A percentile compares a stretch with the other conserved stretches of the same genome.
These are phyloP conservation scores for Botrytis tulipae DNA, from an alignment of 2,329 filamentous ascomycete genomes.

Conservation along the genomic window DNA sequence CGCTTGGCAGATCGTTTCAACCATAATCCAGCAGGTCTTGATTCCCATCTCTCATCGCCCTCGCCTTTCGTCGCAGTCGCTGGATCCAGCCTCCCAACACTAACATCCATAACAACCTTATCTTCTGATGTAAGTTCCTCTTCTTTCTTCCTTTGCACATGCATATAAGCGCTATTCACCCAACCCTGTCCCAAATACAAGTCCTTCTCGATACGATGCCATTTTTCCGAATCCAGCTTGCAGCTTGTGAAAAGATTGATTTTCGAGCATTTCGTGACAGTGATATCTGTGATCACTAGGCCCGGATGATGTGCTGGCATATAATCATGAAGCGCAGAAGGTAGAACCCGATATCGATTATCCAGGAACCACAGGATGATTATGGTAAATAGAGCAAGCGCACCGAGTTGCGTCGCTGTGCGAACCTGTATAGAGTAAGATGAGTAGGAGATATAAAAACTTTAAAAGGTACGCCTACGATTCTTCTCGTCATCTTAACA, in stretches of 20 bases:
- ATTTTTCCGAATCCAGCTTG: slow-evolving; percentile 55
- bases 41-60: slow-evolving; percentile 62
- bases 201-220: slow-evolving; percentile 71
- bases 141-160: slow-evolving; percentile 68
- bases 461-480: slow-evolving; percentile 28
- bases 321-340: slow-evolving; percentile 64
- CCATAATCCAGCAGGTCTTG: slow-evolving; percentile 66
- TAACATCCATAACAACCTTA: slow-evolving; percentile 62
- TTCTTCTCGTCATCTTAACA: slow-evolving; percentile 39
- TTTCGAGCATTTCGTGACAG: slow-evolving; percentile 60
- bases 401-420: slow-evolving; percentile 38
- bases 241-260: slow-evolving; percentile 60
- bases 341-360: slow-evolving; percentile 66
- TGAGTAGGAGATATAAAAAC: slow-evolving; percentile 17
- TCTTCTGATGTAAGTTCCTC: slow-evolving; percentile 64
- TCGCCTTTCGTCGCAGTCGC: slow-evolving; percentile 49
- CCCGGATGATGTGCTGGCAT: slow-evolving; percentile 67
- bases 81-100: slow-evolving; percentile 61
- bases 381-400: slow-evolving; percentile 47
- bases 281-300: slow-evolving; percentile 68
- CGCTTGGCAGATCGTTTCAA: slow-evolving; percentile 50
- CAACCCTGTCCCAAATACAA: slow-evolving; percentile 64
- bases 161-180: slow-evolving; percentile 64
- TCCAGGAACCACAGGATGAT: slow-evolving; percentile 64
- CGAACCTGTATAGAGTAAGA: slow-evolving; percentile 44